Evolutionary conservation across 139 green algal genomes (phyloP), one percentile per base, ranked within the genome.

Genomic region (Chara braunii): DNA sequence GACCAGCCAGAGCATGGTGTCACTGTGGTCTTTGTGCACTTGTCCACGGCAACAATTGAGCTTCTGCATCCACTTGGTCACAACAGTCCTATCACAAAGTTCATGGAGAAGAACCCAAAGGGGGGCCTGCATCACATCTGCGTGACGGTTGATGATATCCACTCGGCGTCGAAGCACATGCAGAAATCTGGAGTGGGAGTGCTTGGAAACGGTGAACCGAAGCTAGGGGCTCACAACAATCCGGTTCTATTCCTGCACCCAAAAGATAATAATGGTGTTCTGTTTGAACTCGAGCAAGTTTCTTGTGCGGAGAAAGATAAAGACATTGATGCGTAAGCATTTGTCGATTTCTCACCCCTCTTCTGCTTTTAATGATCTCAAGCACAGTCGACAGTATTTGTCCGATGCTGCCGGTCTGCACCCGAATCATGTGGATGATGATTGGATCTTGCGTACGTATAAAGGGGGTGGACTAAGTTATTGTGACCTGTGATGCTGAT

Each of bases 61-160:
- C 75, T 87, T 29, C 40, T 87, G 42, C 75, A 87, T 28, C 82
- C 81, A 7, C 70, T 88, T 22, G 82, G 81, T 0, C 29, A 57
- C 29, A 51, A 37, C 6, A 86, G 79, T 1, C 82, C 82, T 48
- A 78, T 87, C 3, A 40, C 68, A 1, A 66, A 57, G 12, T 87
- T 87, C 44, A 60, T 88, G 32, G 59, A 68, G 5, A 75, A 80
- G 5, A 85, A 87, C 43, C 65, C 74, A 9, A 34, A 42, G 22
- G 82, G 82, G 8, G 82, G 81, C 36, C 69, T 87, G 40, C 82
- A 88, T 60, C 82, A 87, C 72, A 53, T 87, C 3, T 87, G 82
- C 65, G 60, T 87, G 2, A 83, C 86, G 29, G 82, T 59, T 37
- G 34, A 32, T 33, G n/a, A 64, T 26, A 66, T 63, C 12, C 28